Conservation (phyloP, 2,329 filamentous ascomycete genomes). For the Blastomyces emzantsi region DNA sequence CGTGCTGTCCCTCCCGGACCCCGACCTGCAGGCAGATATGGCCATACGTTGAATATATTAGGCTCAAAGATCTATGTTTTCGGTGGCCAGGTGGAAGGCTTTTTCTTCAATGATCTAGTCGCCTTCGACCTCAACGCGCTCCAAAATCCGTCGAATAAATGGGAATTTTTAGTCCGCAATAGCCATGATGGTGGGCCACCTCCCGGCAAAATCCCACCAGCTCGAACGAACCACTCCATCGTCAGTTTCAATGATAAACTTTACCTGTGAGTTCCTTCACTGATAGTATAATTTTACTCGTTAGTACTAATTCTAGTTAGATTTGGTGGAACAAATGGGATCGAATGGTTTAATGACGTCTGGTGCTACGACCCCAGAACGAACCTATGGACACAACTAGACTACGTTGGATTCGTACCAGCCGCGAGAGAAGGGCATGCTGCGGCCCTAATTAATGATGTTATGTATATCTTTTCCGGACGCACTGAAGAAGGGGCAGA, state of each 20-base stretch:
- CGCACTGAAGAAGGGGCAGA: slow-evolving; percentile 89
- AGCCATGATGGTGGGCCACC: slow-evolving; percentile 50
- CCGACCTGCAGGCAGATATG: slow-evolving; percentile 82
- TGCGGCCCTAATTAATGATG: slow-evolving; percentile 85
- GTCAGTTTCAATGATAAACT: slow-evolving; percentile 89
- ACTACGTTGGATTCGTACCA: slow-evolving; percentile 97
- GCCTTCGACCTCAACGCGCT: slow-evolving; percentile 94
- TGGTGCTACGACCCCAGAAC: slow-evolving; percentile 85
- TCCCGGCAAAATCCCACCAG: slow-evolving; percentile 64
- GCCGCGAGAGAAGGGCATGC: slow-evolving; percentile 90
- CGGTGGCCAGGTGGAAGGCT: slow-evolving; percentile 92
- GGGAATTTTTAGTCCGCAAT: slow-evolving; percentile 83
- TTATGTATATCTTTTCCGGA: slow-evolving; percentile 98
- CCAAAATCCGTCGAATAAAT: slow-evolving; percentile 81
- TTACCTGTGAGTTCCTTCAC: slow-evolving; percentile 60
- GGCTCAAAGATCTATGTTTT: slow-evolving; percentile 98
- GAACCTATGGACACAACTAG: slow-evolving; percentile 79
- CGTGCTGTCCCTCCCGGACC: slow-evolving; percentile 79
- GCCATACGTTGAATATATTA: slow-evolving; percentile 91
- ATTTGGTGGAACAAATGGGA: slow-evolving; percentile 95
- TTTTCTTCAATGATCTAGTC: slow-evolving; percentile 94
- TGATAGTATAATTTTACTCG: neutral
- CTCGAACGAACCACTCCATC: slow-evolving; percentile 89
- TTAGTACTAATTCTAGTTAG: slow-evolving; percentile 36
- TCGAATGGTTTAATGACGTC: slow-evolving; percentile 98